These are phyloP conservation scores for Starmera quercuum DNA, from an alignment of 805 yeast species.

Conservation along the genomic window DNA sequence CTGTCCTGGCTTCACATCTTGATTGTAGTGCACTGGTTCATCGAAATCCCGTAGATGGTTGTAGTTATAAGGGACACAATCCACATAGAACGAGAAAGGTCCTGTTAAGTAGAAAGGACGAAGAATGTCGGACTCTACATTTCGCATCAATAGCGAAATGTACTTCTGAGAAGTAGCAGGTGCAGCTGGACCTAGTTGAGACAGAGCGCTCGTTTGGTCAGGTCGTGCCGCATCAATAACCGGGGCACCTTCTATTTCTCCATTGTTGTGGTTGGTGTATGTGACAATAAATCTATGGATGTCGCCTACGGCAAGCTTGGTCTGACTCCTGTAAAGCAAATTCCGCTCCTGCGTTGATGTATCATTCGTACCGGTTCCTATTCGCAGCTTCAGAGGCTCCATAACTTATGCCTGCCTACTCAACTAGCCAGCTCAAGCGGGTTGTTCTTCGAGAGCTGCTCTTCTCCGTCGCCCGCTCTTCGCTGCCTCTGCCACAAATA, in stretches of 20 bases:
- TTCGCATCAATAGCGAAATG: slow-evolving; percentile 51
- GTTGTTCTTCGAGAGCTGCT: no score
- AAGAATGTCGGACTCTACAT: slow-evolving; percentile 62
- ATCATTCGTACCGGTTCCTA: no score
- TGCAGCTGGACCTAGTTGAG: no score
- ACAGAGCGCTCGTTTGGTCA: no score
- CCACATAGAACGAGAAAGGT: slow-evolving; percentile 81
- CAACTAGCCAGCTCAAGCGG: not conserved
- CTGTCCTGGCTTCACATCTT: slow-evolving; percentile 66
- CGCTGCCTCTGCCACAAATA: no score
- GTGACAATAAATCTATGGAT: slow-evolving; percentile 3
- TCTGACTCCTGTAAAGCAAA: not conserved
- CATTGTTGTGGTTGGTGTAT: slow-evolving; percentile 4
- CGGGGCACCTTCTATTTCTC: not conserved
- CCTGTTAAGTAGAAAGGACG: slow-evolving; percentile 86
- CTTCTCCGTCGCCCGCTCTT: no score
- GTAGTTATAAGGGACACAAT: slow-evolving; percentile 64
- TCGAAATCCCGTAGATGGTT: slow-evolving; percentile 35
- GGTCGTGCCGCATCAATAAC: slow-evolving; percentile 4
- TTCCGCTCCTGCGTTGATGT: not conserved
- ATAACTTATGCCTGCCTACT: not conserved
- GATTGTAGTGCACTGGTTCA: slow-evolving; percentile 36
- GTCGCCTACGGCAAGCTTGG: slow-evolving; percentile 13
- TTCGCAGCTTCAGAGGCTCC: not conserved
- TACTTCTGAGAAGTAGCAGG: slow-evolving; percentile 9